These are phyloP conservation scores for Ogataea thermomethanolica DNA, from an alignment of 805 yeast species.

Conservation along the genomic window DNA sequence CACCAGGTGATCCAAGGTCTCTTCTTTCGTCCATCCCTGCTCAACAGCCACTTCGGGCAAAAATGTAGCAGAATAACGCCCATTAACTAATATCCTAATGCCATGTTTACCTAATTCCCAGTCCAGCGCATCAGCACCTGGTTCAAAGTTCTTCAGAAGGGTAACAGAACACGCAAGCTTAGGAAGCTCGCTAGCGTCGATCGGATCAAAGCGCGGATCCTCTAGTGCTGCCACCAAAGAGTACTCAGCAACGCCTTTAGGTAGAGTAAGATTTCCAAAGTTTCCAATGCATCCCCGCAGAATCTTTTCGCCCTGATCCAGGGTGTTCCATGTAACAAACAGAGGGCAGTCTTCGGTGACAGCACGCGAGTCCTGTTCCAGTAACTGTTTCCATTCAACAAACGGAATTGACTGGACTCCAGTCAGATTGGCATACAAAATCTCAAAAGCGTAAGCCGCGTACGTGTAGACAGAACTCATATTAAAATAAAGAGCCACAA, in stretches of 20 bases:
- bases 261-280: constrained; percentile 53
- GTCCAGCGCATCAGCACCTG: constrained; percentile 49
- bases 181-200: constrained; percentile 51
- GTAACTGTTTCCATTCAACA: constrained; percentile 7
- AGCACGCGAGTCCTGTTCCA: constrained; percentile 10
- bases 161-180: constrained; percentile 59
- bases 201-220: constrained; percentile 75
- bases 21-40: constrained; percentile 73
- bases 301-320: constrained; percentile 28
- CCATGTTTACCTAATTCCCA: constrained; percentile 90
- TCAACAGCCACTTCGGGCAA: constrained; percentile 88
- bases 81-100: constrained; percentile 53
- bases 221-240: constrained; percentile 69
- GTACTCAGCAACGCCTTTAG: constrained; percentile 57
- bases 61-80: constrained; percentile 65
- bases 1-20: constrained; percentile 69
- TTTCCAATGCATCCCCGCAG: constrained; percentile 95
- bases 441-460: constrained; percentile 41
- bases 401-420: constrained; percentile 16
- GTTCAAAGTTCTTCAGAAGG: constrained; percentile 54
- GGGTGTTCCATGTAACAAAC: constrained; percentile 82
- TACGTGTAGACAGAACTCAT: constrained; percentile 29
- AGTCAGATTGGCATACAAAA: constrained; percentile 30
- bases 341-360: constrained; percentile 47
- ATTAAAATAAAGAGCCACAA: background rate